Evolutionary conservation across 2,329 filamentous ascomycete genomes (phyloP).

Genomic region (Byssochlamys sp.): DNA sequence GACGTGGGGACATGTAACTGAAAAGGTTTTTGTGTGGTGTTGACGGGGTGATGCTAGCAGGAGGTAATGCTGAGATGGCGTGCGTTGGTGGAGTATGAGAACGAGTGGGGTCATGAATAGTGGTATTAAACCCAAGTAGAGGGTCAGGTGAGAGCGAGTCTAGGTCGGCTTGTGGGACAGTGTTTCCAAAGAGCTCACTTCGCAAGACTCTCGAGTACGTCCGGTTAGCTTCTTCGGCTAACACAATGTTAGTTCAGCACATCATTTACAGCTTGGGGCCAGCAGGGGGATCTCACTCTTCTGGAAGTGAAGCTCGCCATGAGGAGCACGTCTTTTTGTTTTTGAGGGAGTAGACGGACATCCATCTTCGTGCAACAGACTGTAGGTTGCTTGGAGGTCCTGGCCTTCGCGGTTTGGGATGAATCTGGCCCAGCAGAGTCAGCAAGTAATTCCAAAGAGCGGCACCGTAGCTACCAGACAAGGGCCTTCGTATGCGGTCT

Average conservation of each 20-base stretch:
- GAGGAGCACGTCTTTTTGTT: slow-evolving; percentile 71
- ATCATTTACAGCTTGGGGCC: not conserved
- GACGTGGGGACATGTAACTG: slow-evolving; percentile 69
- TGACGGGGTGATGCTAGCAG: slow-evolving; percentile 70
- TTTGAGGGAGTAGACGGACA: slow-evolving; percentile 85
- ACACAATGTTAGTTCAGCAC: slow-evolving; percentile 8
- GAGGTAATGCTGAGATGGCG: slow-evolving; percentile 54
- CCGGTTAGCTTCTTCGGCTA: slow-evolving; percentile 85
- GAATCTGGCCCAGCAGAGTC: slow-evolving; percentile 52
- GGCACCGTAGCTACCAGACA: not conserved
- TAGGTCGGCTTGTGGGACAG: slow-evolving; percentile 70
- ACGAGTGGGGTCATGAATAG: slow-evolving; percentile 55
- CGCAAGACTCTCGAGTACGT: slow-evolving; percentile 82
- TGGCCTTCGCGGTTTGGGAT: slow-evolving; percentile 90
- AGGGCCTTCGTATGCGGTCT: not conserved
- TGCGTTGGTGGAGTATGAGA: slow-evolving; percentile 73
- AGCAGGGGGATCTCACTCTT: slow-evolving; percentile 54
- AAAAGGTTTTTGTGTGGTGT: slow-evolving; percentile 97
- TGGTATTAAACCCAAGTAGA: slow-evolving; percentile 34
- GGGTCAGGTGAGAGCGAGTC: slow-evolving; percentile 54
- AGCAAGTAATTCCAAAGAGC: not conserved
- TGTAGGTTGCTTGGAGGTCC: slow-evolving; percentile 88
- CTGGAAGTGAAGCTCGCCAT: slow-evolving; percentile 88
- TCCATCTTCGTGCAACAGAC: slow-evolving; percentile 78
- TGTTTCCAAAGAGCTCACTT: slow-evolving; percentile 82